phyloP scores from a whole-genome alignment of 129 eudicot species.

The Flaveria trinervia region DNA sequence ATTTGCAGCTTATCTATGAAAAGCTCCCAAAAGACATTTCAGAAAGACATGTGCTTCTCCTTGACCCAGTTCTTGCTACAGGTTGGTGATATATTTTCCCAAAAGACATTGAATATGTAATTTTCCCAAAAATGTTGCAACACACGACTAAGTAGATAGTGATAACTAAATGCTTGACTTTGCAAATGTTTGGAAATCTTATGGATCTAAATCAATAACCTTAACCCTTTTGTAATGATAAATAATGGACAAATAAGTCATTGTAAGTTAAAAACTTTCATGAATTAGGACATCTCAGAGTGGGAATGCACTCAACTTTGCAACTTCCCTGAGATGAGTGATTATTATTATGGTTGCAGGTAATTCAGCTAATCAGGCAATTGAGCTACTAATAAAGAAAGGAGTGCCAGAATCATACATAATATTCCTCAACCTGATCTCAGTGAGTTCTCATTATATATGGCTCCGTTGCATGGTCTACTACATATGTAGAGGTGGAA shows the following conservation, averaged over 20 bases:
- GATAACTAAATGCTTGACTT: background rate
- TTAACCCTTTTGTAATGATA: constrained; percentile 1
- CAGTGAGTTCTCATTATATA: constrained; percentile 50
- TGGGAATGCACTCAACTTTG: constrained; percentile 3
- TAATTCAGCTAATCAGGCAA: constrained; percentile 96
- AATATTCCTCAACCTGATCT: constrained; percentile 86
- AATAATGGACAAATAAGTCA: constrained; percentile 1
- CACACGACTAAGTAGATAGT: background rate
- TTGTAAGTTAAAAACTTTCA: background rate
- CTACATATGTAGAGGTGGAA: background rate
- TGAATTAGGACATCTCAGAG: background rate
- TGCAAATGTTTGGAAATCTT: background rate
- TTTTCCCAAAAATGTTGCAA: background rate
- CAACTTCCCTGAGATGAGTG: background rate
- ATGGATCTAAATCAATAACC: too few relatives aligned
- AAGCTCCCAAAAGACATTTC: constrained; percentile 92
- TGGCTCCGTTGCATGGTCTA: background rate
- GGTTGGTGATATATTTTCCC: constrained; percentile 44
- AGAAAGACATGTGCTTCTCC: constrained; percentile 94
- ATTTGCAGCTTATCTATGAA: constrained; percentile 85
- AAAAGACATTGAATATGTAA: background rate
- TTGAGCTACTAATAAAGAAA: constrained; percentile 85
- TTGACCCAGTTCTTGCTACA: constrained; percentile 99
- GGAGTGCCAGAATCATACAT: constrained; percentile 96
- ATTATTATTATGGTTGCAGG: constrained; percentile 42